Base-by-base conservation (phyloP, 1,284 basidiomycete species). In the Marasmius oreades region DNA sequence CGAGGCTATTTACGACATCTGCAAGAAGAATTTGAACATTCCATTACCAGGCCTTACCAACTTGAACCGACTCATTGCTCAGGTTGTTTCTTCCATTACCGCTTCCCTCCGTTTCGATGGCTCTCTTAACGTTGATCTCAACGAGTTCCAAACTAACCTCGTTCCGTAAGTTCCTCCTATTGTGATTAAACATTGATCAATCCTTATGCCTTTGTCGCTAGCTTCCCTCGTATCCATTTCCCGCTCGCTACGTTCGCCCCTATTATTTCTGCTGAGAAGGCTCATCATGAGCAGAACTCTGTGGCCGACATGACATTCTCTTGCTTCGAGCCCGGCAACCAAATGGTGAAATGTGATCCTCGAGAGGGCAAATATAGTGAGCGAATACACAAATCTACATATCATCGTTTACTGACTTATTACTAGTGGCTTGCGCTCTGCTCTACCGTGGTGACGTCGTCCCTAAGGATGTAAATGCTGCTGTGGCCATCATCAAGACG, bases 401-500 rank as follows among this genome's bases (percentile, higher is more conserved):
- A 72, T 90, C 7, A 14, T 7, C 44, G 22, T 47, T 16, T 24
- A 31, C 28, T 16, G 11, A 20, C 14, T 7, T 6, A 8, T 39
- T 45, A 51, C 42, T 48, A 88, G 88, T 90, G 90, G 93, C 93
- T 50, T 95, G 92, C 73, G 90, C 87, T 69, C 74, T 95, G 60
- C 78, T 95, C 51, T 95, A 92, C 80, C 93, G 95, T 70, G 95
- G 96, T 66, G 95, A 99, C 70, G 95, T 98, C 64, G 95, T 96
- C 52, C 94, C 95, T 68, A 98, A 98, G 82, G 96, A 98, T 71
- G 92, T 90, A 68, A 93, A 96, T 67, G 88, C 92, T 59, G 95
- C 96, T 55, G 92, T 98, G 62, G 87, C 91, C 55, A 90, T 85
- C 67, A 94, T 98, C 80, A 98, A 96, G 84, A 98, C 95, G 60